Percentiles rank a stretch among this genome's conserved stretches.
phyloP scores from a whole-genome alignment of 2,329 filamentous ascomycete genomes.

The Paraconiothyrium brasiliense region DNA sequence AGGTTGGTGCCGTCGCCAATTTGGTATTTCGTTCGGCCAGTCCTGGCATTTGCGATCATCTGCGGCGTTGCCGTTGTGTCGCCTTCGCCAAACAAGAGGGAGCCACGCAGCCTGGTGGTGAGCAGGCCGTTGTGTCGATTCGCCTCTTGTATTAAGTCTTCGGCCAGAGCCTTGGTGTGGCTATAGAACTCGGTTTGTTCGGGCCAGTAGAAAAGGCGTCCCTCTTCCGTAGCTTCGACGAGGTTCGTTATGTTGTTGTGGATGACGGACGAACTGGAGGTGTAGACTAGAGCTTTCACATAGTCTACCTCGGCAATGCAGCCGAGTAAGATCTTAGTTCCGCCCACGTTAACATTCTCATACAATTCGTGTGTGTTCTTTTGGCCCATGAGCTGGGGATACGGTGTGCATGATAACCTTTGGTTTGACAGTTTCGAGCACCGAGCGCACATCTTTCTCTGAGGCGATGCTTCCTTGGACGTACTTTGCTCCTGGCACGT shows the following conservation, averaged over 20 bases:
- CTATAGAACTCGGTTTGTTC: slow-evolving; percentile 24
- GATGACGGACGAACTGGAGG: slow-evolving; percentile 29
- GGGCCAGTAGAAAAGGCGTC: slow-evolving; percentile 11
- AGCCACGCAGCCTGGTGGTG: slow-evolving; percentile 5
- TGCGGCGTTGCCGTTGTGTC: slow-evolving; percentile 11
- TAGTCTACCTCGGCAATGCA: slow-evolving; percentile 35
- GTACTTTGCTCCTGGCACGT: slow-evolving; percentile 12
- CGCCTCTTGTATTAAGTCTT: slow-evolving; percentile 21
- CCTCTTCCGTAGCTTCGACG: slow-evolving; percentile 20
- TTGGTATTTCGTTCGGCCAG: slow-evolving; percentile 5
- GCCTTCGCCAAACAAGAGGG: slow-evolving; percentile 18
- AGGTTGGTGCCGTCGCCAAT: slow-evolving; percentile 22
- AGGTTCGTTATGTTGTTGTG: slow-evolving; percentile 24
- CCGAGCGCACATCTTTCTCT: slow-evolving; percentile 9
- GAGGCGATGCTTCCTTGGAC: slow-evolving; percentile 17
- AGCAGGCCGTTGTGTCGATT: slow-evolving; percentile 22
- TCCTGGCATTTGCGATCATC: slow-evolving; percentile 10
- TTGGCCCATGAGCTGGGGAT: slow-evolving; percentile 11
- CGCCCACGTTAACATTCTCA: slow-evolving; percentile 56
- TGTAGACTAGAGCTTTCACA: slow-evolving; percentile 58
- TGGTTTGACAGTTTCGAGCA: slow-evolving; percentile 7
- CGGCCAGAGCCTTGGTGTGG: slow-evolving; percentile 29
- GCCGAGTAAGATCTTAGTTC: slow-evolving; percentile 51
- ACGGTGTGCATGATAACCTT: slow-evolving; percentile 15
- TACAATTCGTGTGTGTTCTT: slow-evolving; percentile 37